Evolutionary conservation across 2,329 filamentous ascomycete genomes (phyloP).

Genomic region (Exophiala alcalophila): DNA sequence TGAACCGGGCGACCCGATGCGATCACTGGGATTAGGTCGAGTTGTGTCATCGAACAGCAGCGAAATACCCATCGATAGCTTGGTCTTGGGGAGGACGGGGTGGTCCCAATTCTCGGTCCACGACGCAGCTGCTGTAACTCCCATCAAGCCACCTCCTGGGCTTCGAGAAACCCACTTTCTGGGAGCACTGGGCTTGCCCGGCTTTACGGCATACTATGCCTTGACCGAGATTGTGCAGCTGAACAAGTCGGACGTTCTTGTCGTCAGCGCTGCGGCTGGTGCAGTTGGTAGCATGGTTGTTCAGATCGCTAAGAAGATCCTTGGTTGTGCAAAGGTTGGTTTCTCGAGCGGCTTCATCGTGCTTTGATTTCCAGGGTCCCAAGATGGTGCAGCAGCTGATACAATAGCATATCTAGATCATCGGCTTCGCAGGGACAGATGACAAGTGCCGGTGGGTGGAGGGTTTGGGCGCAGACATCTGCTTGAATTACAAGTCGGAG

Average conservation of each 20-base stretch:
- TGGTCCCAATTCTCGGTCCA: constrained; percentile 45
- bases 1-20: constrained; percentile 40
- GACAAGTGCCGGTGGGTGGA: constrained; percentile 66
- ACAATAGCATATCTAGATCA: too few relatives aligned
- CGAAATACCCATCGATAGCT: constrained; percentile 36
- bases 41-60: constrained; percentile 38
- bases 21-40: constrained; percentile 36
- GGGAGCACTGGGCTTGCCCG: constrained; percentile 33
- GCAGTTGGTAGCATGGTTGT: constrained; percentile 3
- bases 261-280: constrained; percentile 68
- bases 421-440: constrained; percentile 63
- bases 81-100: constrained; percentile 34
- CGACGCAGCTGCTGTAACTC: constrained; percentile 24
- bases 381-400: too few relatives aligned
- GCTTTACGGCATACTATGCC: constrained; percentile 72
- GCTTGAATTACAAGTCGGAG: constrained; percentile 64
- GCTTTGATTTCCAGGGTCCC: too few relatives aligned
- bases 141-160: constrained; percentile 7
- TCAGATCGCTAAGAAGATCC: constrained; percentile 19
- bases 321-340: too few relatives aligned
- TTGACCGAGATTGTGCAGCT: constrained; percentile 65
- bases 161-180: constrained; percentile 42
- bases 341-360: too few relatives aligned
- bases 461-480: constrained; percentile 55
- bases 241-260: constrained; percentile 67